Conservation (phyloP, 305 asterid species). For the Fraxinus ornus region DNA sequence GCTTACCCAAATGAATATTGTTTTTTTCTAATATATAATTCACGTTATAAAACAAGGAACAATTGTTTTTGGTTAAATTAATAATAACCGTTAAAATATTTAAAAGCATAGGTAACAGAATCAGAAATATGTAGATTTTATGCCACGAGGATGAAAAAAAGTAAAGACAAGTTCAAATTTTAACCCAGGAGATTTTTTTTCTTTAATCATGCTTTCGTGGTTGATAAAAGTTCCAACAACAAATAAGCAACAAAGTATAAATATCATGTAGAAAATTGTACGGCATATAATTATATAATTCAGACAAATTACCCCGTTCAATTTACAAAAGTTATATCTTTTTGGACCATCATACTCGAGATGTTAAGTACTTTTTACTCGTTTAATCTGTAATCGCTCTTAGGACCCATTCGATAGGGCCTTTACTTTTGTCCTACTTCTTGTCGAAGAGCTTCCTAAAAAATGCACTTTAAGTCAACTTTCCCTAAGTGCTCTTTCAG, state of each 20-base stretch:
- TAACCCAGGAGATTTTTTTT: neutral
- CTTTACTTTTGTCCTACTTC: no score
- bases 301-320: neutral
- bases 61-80: neutral
- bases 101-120: neutral
- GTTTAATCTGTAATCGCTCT: conserved; percentile 23
- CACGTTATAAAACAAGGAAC: neutral
- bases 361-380: conserved; percentile 21
- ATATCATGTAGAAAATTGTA: neutral
- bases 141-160: neutral
- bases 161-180: neutral
- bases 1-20: neutral
- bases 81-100: neutral
- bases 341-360: conserved; percentile 15
- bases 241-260: conserved; percentile 12
- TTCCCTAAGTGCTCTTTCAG: no score
- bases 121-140: neutral
- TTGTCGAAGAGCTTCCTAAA: no score
- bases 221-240: neutral
- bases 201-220: neutral
- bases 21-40: no score
- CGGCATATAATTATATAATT: conserved; percentile 16
- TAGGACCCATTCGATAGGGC: neutral
- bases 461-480: neutral
- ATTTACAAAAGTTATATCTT: conserved; percentile 16